A percentile compares a stretch with the other conserved stretches of the same genome.
These are phyloP conservation scores for Rhodotorula diobovata DNA, from an alignment of 768 basidiomycete species.

Conservation along the genomic window DNA sequence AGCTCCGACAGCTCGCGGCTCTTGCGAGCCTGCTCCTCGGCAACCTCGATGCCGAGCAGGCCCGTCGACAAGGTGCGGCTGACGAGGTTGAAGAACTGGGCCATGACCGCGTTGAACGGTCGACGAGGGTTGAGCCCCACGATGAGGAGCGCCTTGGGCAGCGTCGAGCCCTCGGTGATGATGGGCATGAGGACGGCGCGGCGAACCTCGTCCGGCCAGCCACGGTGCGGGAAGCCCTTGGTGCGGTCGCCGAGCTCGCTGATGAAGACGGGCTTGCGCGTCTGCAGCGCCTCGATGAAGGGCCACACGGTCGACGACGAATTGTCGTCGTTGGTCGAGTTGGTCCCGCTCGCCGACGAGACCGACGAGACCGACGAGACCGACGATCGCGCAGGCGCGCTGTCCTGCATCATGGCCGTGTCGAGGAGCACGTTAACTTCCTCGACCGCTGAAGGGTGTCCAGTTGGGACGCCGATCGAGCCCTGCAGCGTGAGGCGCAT, in stretches of 20 bases:
- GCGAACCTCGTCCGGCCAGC: constrained; percentile 14
- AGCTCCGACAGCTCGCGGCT: constrained; percentile 21
- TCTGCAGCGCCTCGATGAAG: constrained; percentile 23
- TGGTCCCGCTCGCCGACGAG: background rate
- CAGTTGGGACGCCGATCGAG: constrained; percentile 18
- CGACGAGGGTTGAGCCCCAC: constrained; percentile 28
- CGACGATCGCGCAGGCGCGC: background rate
- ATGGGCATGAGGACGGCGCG: constrained; percentile 33
- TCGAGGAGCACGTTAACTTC: constrained; percentile 9
- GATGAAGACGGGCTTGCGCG: constrained; percentile 29
- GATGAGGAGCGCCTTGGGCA: constrained; percentile 23
- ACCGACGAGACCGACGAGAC: constrained; percentile 5
- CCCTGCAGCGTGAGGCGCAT: constrained; percentile 23
- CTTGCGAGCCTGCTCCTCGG: constrained; percentile 20
- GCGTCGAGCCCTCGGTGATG: constrained; percentile 3
- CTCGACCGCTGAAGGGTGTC: constrained; percentile 14
- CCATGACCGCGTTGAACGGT: constrained; percentile 4
- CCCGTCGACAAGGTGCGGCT: constrained; percentile 20
- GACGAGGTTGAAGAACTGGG: constrained; percentile 24
- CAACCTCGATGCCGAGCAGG: constrained; percentile 24
- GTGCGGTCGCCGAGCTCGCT: constrained; percentile 6
- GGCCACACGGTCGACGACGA: constrained; percentile 26
- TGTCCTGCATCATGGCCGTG: background rate
- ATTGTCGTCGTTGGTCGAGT: background rate
- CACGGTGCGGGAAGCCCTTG: constrained; percentile 1